Conservation (phyloP, 192 early-diverging fungal genomes). For the Pilaira anomala region DNA sequence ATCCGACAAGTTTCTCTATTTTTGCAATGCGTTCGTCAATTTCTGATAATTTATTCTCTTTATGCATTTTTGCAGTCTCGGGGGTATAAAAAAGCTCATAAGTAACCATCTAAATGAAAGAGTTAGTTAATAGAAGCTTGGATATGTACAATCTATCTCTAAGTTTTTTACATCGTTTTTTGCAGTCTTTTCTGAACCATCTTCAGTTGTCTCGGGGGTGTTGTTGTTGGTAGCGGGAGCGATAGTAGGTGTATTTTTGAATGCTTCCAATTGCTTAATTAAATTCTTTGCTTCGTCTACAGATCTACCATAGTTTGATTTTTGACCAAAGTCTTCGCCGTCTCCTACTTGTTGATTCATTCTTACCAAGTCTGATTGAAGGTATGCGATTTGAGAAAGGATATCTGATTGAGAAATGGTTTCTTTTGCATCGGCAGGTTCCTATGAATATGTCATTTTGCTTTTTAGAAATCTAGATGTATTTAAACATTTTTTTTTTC, state of each 20-base stretch:
- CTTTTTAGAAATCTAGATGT: background rate
- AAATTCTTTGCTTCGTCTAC: slow-evolving; percentile 47
- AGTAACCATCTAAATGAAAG: slow-evolving; percentile 48
- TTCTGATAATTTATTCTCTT: slow-evolving; percentile 55
- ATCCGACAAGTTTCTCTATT: slow-evolving; percentile 68
- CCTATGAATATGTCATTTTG: background rate
- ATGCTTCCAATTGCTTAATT: slow-evolving; percentile 51
- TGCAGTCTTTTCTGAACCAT: background rate
- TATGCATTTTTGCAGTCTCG: slow-evolving; percentile 49
- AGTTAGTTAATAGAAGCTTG: background rate
- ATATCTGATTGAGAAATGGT: slow-evolving; percentile 44
- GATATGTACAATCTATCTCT: background rate
- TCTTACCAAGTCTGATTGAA: slow-evolving; percentile 49
- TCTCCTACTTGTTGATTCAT: slow-evolving; percentile 44
- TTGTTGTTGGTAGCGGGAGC: slow-evolving; percentile 3
- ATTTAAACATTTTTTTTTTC: background rate
- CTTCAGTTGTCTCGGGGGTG: background rate
- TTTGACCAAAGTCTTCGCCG: slow-evolving; percentile 20
- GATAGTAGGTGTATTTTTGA: slow-evolving; percentile 35
- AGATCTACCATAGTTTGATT: slow-evolving; percentile 29
- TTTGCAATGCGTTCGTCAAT: slow-evolving; percentile 65
- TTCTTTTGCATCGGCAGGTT: slow-evolving; percentile 31
- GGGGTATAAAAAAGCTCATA: slow-evolving; percentile 76
- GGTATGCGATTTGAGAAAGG: slow-evolving; percentile 45
- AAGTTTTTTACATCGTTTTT: background rate